These are phyloP conservation scores for Lentithecium fluviatile DNA, from an alignment of 495 filamentous ascomycete genomes.

Conservation along the genomic window DNA sequence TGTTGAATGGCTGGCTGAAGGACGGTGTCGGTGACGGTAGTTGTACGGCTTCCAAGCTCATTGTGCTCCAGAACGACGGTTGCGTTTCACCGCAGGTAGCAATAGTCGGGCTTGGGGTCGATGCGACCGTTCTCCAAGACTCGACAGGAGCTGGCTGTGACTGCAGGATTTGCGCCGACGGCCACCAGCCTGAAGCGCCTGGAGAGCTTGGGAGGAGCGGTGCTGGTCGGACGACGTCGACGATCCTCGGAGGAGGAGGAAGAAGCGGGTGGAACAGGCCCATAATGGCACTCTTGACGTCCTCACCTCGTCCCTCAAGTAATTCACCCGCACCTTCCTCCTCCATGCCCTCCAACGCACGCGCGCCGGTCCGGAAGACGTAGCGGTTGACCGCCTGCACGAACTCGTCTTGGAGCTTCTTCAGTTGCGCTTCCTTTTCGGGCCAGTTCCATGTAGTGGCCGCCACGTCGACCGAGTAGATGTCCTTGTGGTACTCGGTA, in stretches of 20 bases:
- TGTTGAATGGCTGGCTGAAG: slow-evolving; percentile 71
- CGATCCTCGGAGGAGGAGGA: slow-evolving; percentile 86
- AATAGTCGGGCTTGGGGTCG: slow-evolving; percentile 67
- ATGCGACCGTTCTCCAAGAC: slow-evolving; percentile 89
- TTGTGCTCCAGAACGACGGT: slow-evolving; percentile 75
- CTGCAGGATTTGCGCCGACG: slow-evolving; percentile 50
- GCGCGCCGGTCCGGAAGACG: slow-evolving; percentile 86
- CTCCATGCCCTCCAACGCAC: slow-evolving; percentile 91
- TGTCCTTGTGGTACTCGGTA: slow-evolving; percentile 95
- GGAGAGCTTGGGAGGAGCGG: slow-evolving; percentile 85
- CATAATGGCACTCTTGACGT: slow-evolving; percentile 86
- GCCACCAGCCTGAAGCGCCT: slow-evolving; percentile 77
- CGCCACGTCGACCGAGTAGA: slow-evolving; percentile 88
- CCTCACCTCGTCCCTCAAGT: slow-evolving; percentile 85
- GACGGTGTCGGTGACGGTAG: slow-evolving; percentile 72
- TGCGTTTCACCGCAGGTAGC: slow-evolving; percentile 69
- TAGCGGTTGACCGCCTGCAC: slow-evolving; percentile 97
- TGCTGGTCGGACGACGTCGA: slow-evolving; percentile 84
- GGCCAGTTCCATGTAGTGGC: slow-evolving; percentile 93
- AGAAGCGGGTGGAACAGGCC: slow-evolving; percentile 83
- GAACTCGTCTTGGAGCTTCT: slow-evolving; percentile 97
- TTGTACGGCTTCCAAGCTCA: slow-evolving; percentile 68
- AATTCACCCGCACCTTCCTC: slow-evolving; percentile 96
- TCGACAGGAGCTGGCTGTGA: slow-evolving; percentile 73
- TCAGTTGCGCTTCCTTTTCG: slow-evolving; percentile 92